Conservation (phyloP, 306 rosid species). For the Macrotyloma uniflorum region DNA sequence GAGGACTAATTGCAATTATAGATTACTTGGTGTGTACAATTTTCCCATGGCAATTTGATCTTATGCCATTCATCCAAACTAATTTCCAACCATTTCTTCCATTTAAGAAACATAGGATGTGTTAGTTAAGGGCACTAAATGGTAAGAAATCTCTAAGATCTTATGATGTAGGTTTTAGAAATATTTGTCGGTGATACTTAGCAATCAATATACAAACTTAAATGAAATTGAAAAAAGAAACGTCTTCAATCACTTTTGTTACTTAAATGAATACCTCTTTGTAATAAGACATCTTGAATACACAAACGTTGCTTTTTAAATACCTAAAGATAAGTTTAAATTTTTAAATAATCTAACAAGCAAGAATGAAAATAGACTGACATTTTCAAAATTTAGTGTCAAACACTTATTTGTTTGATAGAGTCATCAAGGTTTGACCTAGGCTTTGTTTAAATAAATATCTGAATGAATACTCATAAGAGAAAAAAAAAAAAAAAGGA, state of each 20-base stretch:
- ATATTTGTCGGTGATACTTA: slow-evolving; percentile 21
- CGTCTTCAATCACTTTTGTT: not conserved
- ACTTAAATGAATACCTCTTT: not conserved
- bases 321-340: too few relatives aligned
- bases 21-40: slow-evolving; percentile 41
- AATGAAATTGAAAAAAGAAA: not conserved
- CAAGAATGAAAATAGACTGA: too few relatives aligned
- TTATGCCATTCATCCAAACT: slow-evolving; percentile 9
- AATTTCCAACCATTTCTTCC: slow-evolving; percentile 13
- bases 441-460: too few relatives aligned
- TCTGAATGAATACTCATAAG: too few relatives aligned
- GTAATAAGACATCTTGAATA: too few relatives aligned
- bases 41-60: slow-evolving; percentile 28
- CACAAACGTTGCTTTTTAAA: too few relatives aligned
- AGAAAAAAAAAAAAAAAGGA: too few relatives aligned
- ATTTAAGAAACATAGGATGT: slow-evolving; percentile 32
- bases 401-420: too few relatives aligned
- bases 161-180: slow-evolving; percentile 16
- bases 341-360: too few relatives aligned
- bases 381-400: too few relatives aligned
- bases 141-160: slow-evolving; percentile 8
- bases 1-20: slow-evolving; percentile 33
- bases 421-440: too few relatives aligned
- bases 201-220: slow-evolving; percentile 16
- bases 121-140: slow-evolving; percentile 23